Percentiles rank a stretch among this genome's conserved stretches.
phyloP scores from a whole-genome alignment of 805 yeast species.

The Hanseniaspora guilliermondii region DNA sequence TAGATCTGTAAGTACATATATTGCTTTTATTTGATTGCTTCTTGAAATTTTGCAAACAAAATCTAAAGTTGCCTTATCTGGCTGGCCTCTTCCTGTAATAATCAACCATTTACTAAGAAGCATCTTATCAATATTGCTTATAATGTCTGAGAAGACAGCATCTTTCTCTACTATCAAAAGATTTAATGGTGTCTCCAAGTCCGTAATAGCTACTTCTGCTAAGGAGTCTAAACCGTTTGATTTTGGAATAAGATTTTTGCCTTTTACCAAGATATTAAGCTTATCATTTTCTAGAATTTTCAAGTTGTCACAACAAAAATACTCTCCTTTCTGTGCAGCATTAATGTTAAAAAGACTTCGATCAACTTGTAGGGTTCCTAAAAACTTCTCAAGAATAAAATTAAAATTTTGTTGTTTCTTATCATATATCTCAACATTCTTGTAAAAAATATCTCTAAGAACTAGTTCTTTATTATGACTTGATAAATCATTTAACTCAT shows the following conservation, averaged over 20 bases:
- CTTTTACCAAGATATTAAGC: constrained; percentile 15
- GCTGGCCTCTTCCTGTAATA: constrained; percentile 60
- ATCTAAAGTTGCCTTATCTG: constrained; percentile 43
- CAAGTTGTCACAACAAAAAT: constrained; percentile 21
- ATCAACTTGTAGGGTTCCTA: constrained; percentile 30
- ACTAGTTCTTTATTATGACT: constrained; percentile 21
- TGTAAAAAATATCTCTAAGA: constrained; percentile 49
- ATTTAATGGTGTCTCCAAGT: background rate
- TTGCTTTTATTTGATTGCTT: constrained; percentile 19
- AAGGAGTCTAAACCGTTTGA: constrained; percentile 20
- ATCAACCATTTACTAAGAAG: constrained; percentile 23
- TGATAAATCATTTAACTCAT: background rate
- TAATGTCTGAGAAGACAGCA: constrained; percentile 32
- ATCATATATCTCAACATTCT: constrained; percentile 42
- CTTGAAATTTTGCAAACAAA: constrained; percentile 29
- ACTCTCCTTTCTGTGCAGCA: constrained; percentile 52
- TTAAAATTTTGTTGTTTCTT: constrained; percentile 35
- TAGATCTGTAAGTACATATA: constrained; percentile 45
- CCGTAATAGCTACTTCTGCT: background rate
- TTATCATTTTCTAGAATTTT: background rate
- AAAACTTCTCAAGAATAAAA: constrained; percentile 30
- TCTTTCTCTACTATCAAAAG: constrained; percentile 43
- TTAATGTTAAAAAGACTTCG: constrained; percentile 35
- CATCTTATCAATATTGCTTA: background rate
- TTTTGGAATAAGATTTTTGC: constrained; percentile 31